Evolutionary conservation across 2,329 filamentous ascomycete genomes (phyloP), one percentile per base, ranked within the genome.

Genomic region (Penicillium griseofulvum): DNA sequence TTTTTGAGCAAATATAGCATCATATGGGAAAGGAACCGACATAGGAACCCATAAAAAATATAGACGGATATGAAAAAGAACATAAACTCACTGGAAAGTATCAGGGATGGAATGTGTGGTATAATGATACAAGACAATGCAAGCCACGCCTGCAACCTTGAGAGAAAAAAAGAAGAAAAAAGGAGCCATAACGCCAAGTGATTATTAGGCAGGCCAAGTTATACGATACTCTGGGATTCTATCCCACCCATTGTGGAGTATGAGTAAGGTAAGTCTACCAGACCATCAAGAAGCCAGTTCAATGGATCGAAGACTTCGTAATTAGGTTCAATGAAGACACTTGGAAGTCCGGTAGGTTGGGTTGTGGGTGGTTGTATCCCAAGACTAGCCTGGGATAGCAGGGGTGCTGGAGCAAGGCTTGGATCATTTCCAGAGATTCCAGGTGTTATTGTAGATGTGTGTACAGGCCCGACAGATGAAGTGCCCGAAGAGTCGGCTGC

Each of bases 281-380:
- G 80, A 14, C 90, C 90, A 71, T 97, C 92, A 57, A 97, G 78
- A 80, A 96, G 91, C 92, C 92, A 97, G 71, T 93, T 90, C 66
- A 96, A 81, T 1, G 92, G 90, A 74, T 96, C 91, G 68, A 96
- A 96, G 58, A 95, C 90, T 71, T 96, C 90, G 71, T 91, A 91
- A 65, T 86, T 88, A 10, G 84, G 83, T 52, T 89, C 83, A 61
- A 83, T 81, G 59, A 89, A 87, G 63, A 81, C 80, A 59, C 73
- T 75, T 1, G 73, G 71, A 4, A 76, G 58, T 6, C 61, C 64
- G 6, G 55, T 60, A 5, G 69, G 58, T 3, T 59, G 66, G 11
- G 50, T 62, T 22, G 69, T n/a, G 16, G 51, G 56, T 36, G 61
- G 43, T 38, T 68, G 63, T 16, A 71, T 61, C 2, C 68, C 66